These are phyloP conservation scores for Mucor velutinosus DNA, from an alignment of 371 early-diverging fungal species.

Conservation along the genomic window DNA sequence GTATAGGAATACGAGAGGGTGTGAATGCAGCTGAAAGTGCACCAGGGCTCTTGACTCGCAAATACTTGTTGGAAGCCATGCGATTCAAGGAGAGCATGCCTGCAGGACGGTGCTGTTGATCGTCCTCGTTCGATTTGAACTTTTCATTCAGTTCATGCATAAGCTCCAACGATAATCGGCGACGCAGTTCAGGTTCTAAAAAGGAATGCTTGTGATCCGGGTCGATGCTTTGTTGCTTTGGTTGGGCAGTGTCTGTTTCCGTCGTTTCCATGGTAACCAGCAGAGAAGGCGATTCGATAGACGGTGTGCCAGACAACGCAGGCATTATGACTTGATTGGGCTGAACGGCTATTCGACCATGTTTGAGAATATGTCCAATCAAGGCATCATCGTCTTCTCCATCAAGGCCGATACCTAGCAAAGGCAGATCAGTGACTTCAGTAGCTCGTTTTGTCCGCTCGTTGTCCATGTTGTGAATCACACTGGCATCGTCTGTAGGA, in stretches of 20 bases:
- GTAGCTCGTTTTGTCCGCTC: slow-evolving; percentile 48
- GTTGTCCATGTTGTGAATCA: slow-evolving; percentile 22
- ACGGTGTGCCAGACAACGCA: not conserved
- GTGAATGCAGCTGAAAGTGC: slow-evolving; percentile 30
- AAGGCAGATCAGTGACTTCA: slow-evolving; percentile 41
- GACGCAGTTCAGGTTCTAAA: slow-evolving; percentile 33
- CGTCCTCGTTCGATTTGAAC: slow-evolving; percentile 10
- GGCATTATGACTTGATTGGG: slow-evolving; percentile 9
- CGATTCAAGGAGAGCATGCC: slow-evolving; percentile 6
- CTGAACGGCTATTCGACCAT: not conserved
- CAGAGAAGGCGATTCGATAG: not conserved
- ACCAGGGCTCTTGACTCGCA: slow-evolving; percentile 24
- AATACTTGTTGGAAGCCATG: slow-evolving; percentile 15
- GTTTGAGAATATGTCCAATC: not conserved
- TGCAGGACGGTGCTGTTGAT: not conserved
- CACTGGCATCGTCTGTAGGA: slow-evolving; percentile 44
- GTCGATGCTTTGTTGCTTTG: not conserved
- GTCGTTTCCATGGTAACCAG: too few relatives aligned
- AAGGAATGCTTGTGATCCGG: slow-evolving; percentile 19
- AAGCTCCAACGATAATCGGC: slow-evolving; percentile 41
- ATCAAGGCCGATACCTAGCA: slow-evolving; percentile 41
- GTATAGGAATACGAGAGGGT: slow-evolving; percentile 42
- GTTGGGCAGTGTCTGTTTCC: too few relatives aligned
- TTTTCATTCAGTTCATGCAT: slow-evolving; percentile 40
- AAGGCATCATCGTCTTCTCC: slow-evolving; percentile 25